Evolutionary conservation across 1,139 yeast species (phyloP), one percentile per base, ranked within the genome.

Genomic region (Sugiyamaella novakii): DNA sequence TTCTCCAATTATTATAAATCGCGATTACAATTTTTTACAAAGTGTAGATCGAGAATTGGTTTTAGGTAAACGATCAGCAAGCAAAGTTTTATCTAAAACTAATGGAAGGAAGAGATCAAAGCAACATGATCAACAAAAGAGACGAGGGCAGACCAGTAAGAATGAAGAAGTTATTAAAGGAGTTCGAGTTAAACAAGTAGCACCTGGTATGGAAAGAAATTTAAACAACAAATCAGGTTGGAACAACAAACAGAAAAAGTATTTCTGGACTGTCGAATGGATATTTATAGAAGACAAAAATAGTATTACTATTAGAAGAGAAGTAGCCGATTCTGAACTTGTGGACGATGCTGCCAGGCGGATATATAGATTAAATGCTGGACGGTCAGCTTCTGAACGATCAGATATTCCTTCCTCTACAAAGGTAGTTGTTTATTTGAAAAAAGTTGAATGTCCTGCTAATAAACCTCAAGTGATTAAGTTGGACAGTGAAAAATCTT

Each of bases 191-290:
- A 65, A 67, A 35, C 62, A 69, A 42, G 65, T 86, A 24, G 96
- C 96, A 0, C 68, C 72, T 12, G 96, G 95, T 0, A 87, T 89
- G 95, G 76, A 81, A 21, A 70, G 96, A 48, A 75, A 88, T 2
- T 60, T 65, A 7, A 65, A 72, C 50, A 91, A 91, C 63, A 84
- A 83, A 59, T 79, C 92, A 0, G 83, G 84, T 1, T 86, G 81
- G 75, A 92, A 87, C 60, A 81, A 81, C 63, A 77, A 79, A 57
- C 70, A 74, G 56, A 78, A 81, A 39, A 67, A 78, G 22, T 84
- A 78, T 39, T 77, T 78, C 17, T 89, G 97, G 96, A 84, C 96
- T 0, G 66, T 88, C 0, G 95, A 89, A 63, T 84, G 89, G 86
- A 64, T 78, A 6, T 59, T 76, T n/a, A 68, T 71, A 28, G 25